Conservation (phyloP, 192 early-diverging fungal species). For the Nowakowskiella sp. region DNA sequence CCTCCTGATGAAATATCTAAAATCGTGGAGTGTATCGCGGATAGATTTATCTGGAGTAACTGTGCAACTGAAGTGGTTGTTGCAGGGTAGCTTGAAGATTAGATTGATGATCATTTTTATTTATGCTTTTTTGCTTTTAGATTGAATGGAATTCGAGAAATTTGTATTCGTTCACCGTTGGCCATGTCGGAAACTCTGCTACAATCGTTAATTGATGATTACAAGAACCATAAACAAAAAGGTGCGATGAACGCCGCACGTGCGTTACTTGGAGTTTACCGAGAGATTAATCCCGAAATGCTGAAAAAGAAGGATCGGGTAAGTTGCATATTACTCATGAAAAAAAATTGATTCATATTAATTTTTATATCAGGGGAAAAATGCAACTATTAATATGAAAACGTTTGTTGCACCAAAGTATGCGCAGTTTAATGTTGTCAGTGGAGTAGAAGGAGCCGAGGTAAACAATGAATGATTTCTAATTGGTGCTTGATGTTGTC, state of each 20-base stretch:
- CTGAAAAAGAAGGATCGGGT: conserved; percentile 81
- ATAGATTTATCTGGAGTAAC: conserved; percentile 95
- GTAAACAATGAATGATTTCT: no score
- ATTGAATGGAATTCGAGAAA: conserved; percentile 64
- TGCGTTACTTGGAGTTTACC: conserved; percentile 82
- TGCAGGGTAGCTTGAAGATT: no score
- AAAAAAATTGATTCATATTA: not conserved
- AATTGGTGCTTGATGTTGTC: no score
- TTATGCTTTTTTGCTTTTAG: conserved; percentile 1
- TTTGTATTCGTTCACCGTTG: conserved; percentile 80
- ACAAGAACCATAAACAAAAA: conserved; percentile 90
- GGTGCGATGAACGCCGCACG: conserved; percentile 81
- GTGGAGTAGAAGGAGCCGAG: conserved; percentile 77
- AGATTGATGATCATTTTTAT: not conserved
- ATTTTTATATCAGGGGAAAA: conserved; percentile 56
- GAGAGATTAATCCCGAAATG: conserved; percentile 93
- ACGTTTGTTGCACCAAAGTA: conserved; percentile 54
- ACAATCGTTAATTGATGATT: conserved; percentile 79
- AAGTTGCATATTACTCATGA: not conserved
- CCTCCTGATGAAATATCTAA: conserved; percentile 88
- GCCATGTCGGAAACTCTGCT: conserved; percentile 74
- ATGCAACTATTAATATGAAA: conserved; percentile 65
- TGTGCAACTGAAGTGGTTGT: conserved; percentile 88
- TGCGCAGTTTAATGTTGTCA: conserved; percentile 60
- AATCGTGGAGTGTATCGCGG: conserved; percentile 83